phyloP scores from a whole-genome alignment of 164 flowering plant species.

The Dillenia turbinata region DNA sequence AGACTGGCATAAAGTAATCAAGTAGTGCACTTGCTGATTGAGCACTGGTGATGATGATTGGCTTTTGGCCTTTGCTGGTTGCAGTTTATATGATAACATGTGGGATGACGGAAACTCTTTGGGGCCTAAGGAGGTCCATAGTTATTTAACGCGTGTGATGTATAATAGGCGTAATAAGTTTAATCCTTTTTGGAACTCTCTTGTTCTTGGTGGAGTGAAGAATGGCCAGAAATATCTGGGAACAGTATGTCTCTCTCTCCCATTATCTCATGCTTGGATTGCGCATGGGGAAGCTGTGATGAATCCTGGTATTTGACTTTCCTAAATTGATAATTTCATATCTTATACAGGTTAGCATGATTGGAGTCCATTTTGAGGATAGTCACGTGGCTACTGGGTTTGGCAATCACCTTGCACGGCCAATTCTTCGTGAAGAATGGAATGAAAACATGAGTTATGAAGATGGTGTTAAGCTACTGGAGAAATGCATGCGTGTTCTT shows the following conservation, averaged over 20 bases:
- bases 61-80: constrained; percentile 4
- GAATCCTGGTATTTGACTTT: too few relatives aligned
- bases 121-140: constrained; percentile 95
- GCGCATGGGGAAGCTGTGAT: too few relatives aligned
- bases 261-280: too few relatives aligned
- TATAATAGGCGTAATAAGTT: constrained; percentile 78
- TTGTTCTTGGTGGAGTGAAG: constrained; percentile 88
- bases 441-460: constrained; percentile 80
- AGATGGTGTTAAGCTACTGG: constrained; percentile 85
- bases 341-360: constrained; percentile 74
- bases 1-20: not conserved
- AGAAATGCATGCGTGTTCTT: constrained; percentile 45
- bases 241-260: constrained; percentile 37
- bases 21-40: too few relatives aligned
- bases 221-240: constrained; percentile 98
- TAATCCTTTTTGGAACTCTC: constrained; percentile 91
- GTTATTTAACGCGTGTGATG: constrained; percentile 68
- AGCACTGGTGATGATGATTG: constrained; percentile 1
- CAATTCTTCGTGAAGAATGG: constrained; percentile 93
- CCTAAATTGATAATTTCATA: not conserved
- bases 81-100: constrained; percentile 88
- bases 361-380: constrained; percentile 73
- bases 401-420: constrained; percentile 70
- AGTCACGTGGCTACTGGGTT: too few relatives aligned
- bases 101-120: constrained; percentile 98